A percentile compares a stretch with the other conserved stretches of the same genome.
These are phyloP conservation scores for Dryadomyces quercivorus DNA, from an alignment of 2,329 filamentous ascomycete genomes.

Conservation along the genomic window DNA sequence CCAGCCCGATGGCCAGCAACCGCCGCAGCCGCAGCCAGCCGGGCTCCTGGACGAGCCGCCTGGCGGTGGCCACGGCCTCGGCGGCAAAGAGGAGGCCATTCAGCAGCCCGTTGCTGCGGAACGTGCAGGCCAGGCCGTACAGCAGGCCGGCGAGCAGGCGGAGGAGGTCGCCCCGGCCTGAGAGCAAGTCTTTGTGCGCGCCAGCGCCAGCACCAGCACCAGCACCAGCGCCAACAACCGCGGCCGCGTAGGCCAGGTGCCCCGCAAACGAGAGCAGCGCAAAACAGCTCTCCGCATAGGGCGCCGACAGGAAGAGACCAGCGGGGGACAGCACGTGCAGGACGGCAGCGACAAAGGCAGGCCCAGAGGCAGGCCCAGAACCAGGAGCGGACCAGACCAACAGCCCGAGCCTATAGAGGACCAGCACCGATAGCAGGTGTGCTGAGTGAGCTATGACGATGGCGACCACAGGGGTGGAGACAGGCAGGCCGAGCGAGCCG, in stretches of 20 bases:
- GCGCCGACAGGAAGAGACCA: conserved; percentile 78
- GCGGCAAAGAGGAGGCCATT: conserved; percentile 66
- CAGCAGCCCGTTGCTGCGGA: conserved; percentile 78
- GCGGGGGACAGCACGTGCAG: conserved; percentile 80
- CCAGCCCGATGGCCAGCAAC: conserved; percentile 46
- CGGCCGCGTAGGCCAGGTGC: conserved; percentile 51
- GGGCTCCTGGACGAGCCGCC: conserved; percentile 23
- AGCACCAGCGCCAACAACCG: conserved; percentile 20
- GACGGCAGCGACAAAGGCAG: conserved; percentile 56
- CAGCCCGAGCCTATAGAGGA: conserved; percentile 11
- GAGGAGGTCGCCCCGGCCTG: conserved; percentile 28
- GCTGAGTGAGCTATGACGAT: conserved; percentile 58
- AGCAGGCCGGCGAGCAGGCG: conserved; percentile 50
- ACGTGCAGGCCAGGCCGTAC: conserved; percentile 61
- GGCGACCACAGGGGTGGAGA: conserved; percentile 34
- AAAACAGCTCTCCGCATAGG: conserved; percentile 73
- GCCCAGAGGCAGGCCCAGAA: not conserved
- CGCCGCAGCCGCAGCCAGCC: conserved; percentile 32
- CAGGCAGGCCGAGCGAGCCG: not conserved
- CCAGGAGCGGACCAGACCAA: conserved; percentile 9
- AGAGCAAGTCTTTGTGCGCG: conserved; percentile 3
- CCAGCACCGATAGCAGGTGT: conserved; percentile 58
- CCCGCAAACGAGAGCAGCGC: conserved; percentile 66
- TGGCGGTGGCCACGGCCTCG: conserved; percentile 35
- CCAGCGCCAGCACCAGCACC: no score